phyloP scores from a whole-genome alignment of 345 rosid genomes.

The Cochlearia excelsa region DNA sequence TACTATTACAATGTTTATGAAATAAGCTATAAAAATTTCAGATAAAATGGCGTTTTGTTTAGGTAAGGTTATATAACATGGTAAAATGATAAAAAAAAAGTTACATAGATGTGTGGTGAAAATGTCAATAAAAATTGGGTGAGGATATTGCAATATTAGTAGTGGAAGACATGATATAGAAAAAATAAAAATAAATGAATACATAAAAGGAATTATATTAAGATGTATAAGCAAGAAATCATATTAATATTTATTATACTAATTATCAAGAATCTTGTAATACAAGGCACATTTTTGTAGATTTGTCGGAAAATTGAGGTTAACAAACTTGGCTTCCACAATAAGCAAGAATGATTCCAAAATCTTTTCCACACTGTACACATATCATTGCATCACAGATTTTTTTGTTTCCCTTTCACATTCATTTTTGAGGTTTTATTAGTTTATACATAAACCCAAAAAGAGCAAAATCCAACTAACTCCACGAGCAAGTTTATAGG shows the following conservation, averaged over 20 bases:
- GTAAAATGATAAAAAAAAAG: too few relatives aligned
- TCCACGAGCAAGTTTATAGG: too few relatives aligned
- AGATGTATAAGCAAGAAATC: background rate
- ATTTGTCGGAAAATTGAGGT: constrained; percentile 17
- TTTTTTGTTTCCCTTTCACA: constrained; percentile 13
- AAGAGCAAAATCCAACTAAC: too few relatives aligned
- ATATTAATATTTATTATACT: background rate
- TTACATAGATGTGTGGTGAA: too few relatives aligned
- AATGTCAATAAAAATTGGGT: too few relatives aligned
- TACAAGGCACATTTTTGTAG: constrained; percentile 29
- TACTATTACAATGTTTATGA: too few relatives aligned
- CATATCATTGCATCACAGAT: constrained; percentile 26
- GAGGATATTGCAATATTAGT: background rate
- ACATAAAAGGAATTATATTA: background rate
- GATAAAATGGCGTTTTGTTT: too few relatives aligned
- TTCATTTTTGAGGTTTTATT: background rate
- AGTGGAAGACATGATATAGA: constrained; percentile 30
- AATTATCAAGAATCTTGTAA: constrained; percentile 25
- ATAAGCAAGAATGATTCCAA: constrained; percentile 34
- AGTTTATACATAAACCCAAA: too few relatives aligned
- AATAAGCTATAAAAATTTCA: too few relatives aligned
- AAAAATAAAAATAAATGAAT: background rate
- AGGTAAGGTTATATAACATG: too few relatives aligned
- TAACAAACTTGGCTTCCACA: constrained; percentile 36
- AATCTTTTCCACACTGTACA: constrained; percentile 24